phyloP scores from a whole-genome alignment of 2,329 filamentous ascomycete genomes.

The Colletotrichum kahawae region DNA sequence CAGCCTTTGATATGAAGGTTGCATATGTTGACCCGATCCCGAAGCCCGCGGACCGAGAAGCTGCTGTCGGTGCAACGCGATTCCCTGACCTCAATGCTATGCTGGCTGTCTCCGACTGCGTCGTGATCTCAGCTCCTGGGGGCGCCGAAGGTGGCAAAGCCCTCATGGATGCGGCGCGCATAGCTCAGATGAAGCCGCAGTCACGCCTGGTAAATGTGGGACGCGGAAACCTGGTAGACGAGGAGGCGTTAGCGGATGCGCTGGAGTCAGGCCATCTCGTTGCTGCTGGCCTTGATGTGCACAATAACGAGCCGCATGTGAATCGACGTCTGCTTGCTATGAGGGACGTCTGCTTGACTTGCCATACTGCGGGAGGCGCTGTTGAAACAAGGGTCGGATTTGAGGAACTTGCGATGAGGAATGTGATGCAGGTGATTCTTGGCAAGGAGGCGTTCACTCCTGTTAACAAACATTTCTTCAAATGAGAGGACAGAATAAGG shows the following conservation, averaged over 20 bases:
- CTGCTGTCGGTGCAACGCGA: slow-evolving; percentile 46
- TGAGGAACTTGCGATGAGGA: slow-evolving; percentile 59
- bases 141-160: slow-evolving; percentile 41
- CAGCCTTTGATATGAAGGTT: slow-evolving; percentile 62
- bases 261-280: slow-evolving; percentile 17
- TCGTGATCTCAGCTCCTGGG: slow-evolving; percentile 54
- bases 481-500: background rate
- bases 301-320: slow-evolving; percentile 54
- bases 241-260: slow-evolving; percentile 21
- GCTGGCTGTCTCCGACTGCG: slow-evolving; percentile 51
- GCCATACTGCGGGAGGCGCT: slow-evolving; percentile 60
- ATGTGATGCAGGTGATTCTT: slow-evolving; percentile 52
- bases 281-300: slow-evolving; percentile 22
- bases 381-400: slow-evolving; percentile 59
- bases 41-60: slow-evolving; percentile 44
- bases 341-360: slow-evolving; percentile 47
- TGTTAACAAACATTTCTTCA: slow-evolving; percentile 57
- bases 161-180: slow-evolving; percentile 43
- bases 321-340: slow-evolving; percentile 37
- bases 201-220: slow-evolving; percentile 60
- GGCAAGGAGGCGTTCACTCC: slow-evolving; percentile 51
- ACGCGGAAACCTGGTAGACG: slow-evolving; percentile 29
- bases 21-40: slow-evolving; percentile 54
- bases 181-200: slow-evolving; percentile 55
- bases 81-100: slow-evolving; percentile 49